phyloP scores from a whole-genome alignment of 83 land plant species.

The Diphasiastrum complanatum region DNA sequence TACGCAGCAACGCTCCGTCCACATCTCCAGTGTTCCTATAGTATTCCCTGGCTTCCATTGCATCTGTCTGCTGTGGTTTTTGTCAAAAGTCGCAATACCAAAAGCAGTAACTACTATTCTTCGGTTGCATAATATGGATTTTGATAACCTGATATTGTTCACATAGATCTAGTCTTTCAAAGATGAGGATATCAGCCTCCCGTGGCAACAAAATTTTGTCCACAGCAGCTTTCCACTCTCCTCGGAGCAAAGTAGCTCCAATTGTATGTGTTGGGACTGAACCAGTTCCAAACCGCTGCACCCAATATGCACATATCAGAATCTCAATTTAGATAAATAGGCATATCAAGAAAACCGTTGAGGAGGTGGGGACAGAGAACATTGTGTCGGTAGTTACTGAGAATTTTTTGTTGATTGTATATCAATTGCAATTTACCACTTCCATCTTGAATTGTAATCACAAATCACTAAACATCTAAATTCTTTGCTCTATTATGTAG shows the following conservation, averaged over 20 bases:
- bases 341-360: no score
- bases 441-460: no score
- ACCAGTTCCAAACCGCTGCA: conserved; percentile 93
- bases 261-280: conserved; percentile 75
- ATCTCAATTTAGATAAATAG: background rate
- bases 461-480: no score
- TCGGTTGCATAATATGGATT: background rate
- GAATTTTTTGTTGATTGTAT: no score
- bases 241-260: conserved; percentile 82
- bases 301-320: background rate
- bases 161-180: no score
- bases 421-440: no score
- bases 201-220: conserved; percentile 77
- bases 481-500: no score
- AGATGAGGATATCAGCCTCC: conserved; percentile 86
- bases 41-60: conserved; percentile 53
- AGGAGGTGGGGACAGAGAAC: no score
- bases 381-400: no score
- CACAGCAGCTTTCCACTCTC: conserved; percentile 86
- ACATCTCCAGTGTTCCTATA: conserved; percentile 59
- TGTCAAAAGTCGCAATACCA: conserved; percentile 13
- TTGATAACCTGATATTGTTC: no score
- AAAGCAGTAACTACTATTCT: conserved; percentile 11
- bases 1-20: conserved; percentile 55
- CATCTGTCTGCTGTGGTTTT: conserved; percentile 48